Base-by-base conservation (phyloP, 164 flowering plant species). In the Nymphaea colorata region DNA sequence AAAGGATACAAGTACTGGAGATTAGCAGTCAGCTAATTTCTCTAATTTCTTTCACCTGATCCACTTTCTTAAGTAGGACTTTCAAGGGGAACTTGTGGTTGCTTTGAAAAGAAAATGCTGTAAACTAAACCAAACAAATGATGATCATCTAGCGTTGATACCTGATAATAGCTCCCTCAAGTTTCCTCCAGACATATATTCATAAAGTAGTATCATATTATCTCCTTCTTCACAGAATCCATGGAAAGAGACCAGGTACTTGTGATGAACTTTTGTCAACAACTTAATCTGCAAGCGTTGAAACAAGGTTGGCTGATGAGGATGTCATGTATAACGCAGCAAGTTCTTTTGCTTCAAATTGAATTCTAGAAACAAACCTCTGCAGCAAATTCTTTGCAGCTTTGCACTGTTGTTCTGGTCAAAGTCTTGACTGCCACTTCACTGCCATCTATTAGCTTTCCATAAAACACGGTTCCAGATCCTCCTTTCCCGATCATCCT, bases 401-500 rank as follows among this genome's bases (percentile, higher is more conserved):
- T 84, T 66, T 81, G 79, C 44, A 43, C 14, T 15, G 82, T 77
- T 17, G 74, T 65, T 18, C 55, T 60, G 43, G 83, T 79, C n/a
- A 86, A 73, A 73, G 82, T 73, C 72, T 86, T 84, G 0, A 86
- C 86, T 6, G 87, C 85, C 53, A 82, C 83, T 65, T 73, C 73
- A 25, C 68, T 66, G 47, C 71, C 79, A 45, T 45, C 77, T 3
- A 61, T 57, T 68, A 76, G 10, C 44, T 42, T 36, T 41, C 88
- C 88, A 69, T 72, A 74, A 64, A 79, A 84, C 6, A 82, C 85
- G 2, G 66, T 71, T 25, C 88, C 88, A 66, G 76, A 81, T 17
- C 80, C 86, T 68, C 88, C 84, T 71, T 71, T 77, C 11, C 85
- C 88, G 41, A 84, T 65, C 2, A 72, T 68, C 41, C 41, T 66